Percentiles rank a stretch among this genome's conserved stretches.
Evolutionary conservation across 176 grass and related monocot genomes (phyloP).

Genomic region (Triticum timopheevii): DNA sequence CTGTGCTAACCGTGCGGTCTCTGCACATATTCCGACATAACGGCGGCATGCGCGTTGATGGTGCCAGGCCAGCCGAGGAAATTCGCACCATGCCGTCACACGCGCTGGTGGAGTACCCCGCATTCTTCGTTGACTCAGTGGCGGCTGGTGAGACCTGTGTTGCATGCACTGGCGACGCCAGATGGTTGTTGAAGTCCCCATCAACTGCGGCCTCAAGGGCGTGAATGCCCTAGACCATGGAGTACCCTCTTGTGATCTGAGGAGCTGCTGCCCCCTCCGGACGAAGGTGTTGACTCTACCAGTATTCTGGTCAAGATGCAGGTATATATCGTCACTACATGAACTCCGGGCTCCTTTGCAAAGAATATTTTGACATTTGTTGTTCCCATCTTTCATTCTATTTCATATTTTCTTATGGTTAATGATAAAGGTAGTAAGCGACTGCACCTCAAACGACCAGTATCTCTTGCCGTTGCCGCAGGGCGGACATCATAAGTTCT

Average conservation of each 20-base stretch:
- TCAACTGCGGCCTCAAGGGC: constrained; percentile 44
- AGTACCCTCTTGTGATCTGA: constrained; percentile 48
- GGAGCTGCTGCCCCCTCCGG: constrained; percentile 47
- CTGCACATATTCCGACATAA: constrained; percentile 57
- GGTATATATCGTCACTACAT: neutral
- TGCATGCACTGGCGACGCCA: constrained; percentile 50
- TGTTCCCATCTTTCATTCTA: too few relatives aligned
- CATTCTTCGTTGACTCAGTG: constrained; percentile 44
- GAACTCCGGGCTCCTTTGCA: neutral
- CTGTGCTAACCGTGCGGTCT: constrained; percentile 58
- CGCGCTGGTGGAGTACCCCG: constrained; percentile 54
- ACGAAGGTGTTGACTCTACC: constrained; percentile 35
- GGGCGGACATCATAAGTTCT: too few relatives aligned
- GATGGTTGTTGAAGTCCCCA: constrained; percentile 58
- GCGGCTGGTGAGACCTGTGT: constrained; percentile 34
- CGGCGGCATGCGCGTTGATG: neutral
- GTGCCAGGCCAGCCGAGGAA: constrained; percentile 16
- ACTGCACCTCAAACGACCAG: too few relatives aligned
- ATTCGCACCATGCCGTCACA: constrained; percentile 50
- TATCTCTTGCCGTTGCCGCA: too few relatives aligned
- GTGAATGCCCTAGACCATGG: constrained; percentile 48
- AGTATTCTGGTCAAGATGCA: constrained; percentile 62
- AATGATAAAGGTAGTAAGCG: too few relatives aligned
- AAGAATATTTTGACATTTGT: neutral
- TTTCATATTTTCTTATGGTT: too few relatives aligned